Percentiles rank a stretch among this genome's conserved stretches.
Conservation (phyloP, 768 basidiomycete species). For the Leccinum subtestaceum region DNA sequence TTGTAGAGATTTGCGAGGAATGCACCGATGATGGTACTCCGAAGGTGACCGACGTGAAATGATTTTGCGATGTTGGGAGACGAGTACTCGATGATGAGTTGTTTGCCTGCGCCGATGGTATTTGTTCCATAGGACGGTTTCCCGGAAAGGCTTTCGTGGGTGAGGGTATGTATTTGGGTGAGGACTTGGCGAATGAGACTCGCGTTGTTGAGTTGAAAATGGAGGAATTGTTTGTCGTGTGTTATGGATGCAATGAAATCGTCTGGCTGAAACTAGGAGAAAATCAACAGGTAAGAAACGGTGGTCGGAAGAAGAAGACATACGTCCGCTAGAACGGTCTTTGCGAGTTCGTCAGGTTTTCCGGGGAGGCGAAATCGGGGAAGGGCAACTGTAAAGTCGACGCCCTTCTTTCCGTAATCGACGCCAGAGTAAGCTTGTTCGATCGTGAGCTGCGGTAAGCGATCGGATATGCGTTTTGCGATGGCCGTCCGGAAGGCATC, state of each 20-base stretch:
- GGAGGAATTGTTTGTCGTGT: constrained; percentile 77
- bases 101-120: constrained; percentile 74
- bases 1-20: constrained; percentile 90
- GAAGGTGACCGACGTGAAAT: constrained; percentile 95
- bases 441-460: constrained; percentile 59
- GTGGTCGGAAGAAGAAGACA: constrained; percentile 22
- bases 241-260: constrained; percentile 70
- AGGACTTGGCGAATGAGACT: constrained; percentile 67
- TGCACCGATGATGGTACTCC: constrained; percentile 98
- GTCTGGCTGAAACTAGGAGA: constrained; percentile 74
- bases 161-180: constrained; percentile 70
- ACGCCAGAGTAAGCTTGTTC: constrained; percentile 83
- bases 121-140: constrained; percentile 82
- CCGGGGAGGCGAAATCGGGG: constrained; percentile 87
- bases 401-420: constrained; percentile 90
- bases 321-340: constrained; percentile 72
- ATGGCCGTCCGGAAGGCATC: constrained; percentile 83
- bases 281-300: constrained; percentile 1
- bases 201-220: constrained; percentile 68
- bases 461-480: constrained; percentile 66
- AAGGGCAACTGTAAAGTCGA: constrained; percentile 87
- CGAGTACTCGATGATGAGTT: constrained; percentile 85
- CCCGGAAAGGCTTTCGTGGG: constrained; percentile 55
- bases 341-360: constrained; percentile 76
- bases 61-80: constrained; percentile 97